Conservation (phyloP, 2,329 filamentous ascomycete species). For the Cercospora sp. region DNA sequence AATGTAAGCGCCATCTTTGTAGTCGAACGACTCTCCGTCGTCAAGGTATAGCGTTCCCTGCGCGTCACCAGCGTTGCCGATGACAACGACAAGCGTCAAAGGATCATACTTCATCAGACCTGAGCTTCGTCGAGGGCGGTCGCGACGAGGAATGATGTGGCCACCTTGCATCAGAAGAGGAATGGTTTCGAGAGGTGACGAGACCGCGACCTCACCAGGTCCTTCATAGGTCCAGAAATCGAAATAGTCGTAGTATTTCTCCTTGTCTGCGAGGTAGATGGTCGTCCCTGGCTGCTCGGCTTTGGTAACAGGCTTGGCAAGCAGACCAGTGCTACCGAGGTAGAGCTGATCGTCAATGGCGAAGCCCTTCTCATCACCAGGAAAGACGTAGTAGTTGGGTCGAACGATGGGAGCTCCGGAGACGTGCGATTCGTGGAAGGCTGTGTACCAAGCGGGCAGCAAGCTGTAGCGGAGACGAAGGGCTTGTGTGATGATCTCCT, state of each 20-base stretch:
- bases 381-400: constrained; percentile 91
- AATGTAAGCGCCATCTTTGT: constrained; percentile 81
- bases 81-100: constrained; percentile 81
- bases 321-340: constrained; percentile 79
- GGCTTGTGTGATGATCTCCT: constrained; percentile 80
- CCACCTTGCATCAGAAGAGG: constrained; percentile 91
- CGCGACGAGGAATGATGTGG: constrained; percentile 86
- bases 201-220: constrained; percentile 69
- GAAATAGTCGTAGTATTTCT: constrained; percentile 95
- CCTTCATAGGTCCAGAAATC: constrained; percentile 75
- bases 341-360: constrained; percentile 91
- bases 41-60: constrained; percentile 85
- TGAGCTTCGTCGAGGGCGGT: constrained; percentile 79
- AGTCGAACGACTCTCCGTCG: constrained; percentile 91
- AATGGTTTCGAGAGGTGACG: constrained; percentile 80
- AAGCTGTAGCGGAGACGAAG: constrained; percentile 85
- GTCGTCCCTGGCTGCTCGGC: constrained; percentile 71
- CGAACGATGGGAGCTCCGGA: constrained; percentile 84
- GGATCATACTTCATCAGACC: constrained; percentile 92
- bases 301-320: constrained; percentile 86
- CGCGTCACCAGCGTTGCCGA: constrained; percentile 68
- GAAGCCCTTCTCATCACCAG: constrained; percentile 82
- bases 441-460: constrained; percentile 93
- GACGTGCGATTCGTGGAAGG: constrained; percentile 84
- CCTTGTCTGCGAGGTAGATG: constrained; percentile 84